These are phyloP conservation scores for Podaxis sp. DNA, from an alignment of 768 basidiomycete species.

Conservation along the genomic window DNA sequence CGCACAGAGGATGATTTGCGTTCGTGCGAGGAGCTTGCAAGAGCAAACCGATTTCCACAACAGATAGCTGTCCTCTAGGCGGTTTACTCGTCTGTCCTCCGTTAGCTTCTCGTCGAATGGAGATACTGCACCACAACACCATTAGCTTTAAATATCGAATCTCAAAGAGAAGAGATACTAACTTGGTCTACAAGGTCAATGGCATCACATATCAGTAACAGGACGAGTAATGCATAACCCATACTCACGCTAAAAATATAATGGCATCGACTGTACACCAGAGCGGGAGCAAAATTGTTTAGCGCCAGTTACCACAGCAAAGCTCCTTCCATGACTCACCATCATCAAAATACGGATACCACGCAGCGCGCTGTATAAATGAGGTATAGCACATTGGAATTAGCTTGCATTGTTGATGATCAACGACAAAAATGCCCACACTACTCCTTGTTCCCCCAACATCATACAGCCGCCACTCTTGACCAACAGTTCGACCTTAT, in stretches of 20 bases:
- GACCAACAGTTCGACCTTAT: conserved; percentile 58
- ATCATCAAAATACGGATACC: conserved; percentile 84
- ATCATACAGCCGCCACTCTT: conserved; percentile 81
- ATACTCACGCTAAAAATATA: conserved; percentile 72
- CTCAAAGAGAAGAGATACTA: conserved; percentile 18
- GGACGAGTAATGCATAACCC: not conserved
- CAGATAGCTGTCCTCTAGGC: conserved; percentile 73
- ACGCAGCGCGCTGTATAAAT: conserved; percentile 57
- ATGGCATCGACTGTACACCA: conserved; percentile 61
- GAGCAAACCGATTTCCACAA: conserved; percentile 77
- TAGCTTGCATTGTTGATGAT: conserved; percentile 1
- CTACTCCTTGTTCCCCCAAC: conserved; percentile 74
- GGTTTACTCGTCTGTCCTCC: conserved; percentile 69
- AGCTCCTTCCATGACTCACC: conserved; percentile 31
- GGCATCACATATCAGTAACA: conserved; percentile 6
- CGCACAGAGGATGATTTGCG: conserved; percentile 55
- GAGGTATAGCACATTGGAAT: conserved; percentile 10
- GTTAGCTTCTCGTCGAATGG: conserved; percentile 80
- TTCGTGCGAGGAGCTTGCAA: conserved; percentile 60
- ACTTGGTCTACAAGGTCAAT: conserved; percentile 38
- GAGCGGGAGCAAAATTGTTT: conserved; percentile 6
- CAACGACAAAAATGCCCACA: conserved; percentile 38
- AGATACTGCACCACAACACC: conserved; percentile 46
- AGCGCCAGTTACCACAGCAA: conserved; percentile 8
- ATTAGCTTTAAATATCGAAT: conserved; percentile 1